phyloP scores from a whole-genome alignment of 2,329 filamentous ascomycete genomes.

The Aaosphaeria arxii region DNA sequence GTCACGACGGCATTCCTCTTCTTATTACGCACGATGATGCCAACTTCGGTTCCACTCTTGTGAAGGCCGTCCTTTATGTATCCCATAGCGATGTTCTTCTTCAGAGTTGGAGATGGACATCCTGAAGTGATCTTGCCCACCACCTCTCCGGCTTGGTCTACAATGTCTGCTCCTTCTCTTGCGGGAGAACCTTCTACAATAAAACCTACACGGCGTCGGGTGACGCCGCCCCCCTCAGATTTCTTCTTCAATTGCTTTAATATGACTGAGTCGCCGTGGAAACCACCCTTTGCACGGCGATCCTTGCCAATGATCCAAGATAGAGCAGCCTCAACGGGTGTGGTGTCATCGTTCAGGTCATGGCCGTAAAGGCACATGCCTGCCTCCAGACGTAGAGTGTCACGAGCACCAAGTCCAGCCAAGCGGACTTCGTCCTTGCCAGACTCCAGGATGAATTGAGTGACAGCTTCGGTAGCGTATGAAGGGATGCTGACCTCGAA shows the following conservation, averaged over 20 bases:
- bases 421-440: conserved; percentile 67
- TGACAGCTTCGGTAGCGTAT: conserved; percentile 61
- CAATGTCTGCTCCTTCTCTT: conserved; percentile 80
- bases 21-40: conserved; percentile 74
- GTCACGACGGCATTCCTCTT: conserved; percentile 70
- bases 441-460: conserved; percentile 65
- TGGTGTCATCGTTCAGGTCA: conserved; percentile 79
- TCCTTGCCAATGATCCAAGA: conserved; percentile 84
- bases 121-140: conserved; percentile 86
- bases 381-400: conserved; percentile 89
- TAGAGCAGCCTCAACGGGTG: conserved; percentile 64
- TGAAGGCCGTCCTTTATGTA: conserved; percentile 80
- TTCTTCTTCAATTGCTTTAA: conserved; percentile 72
- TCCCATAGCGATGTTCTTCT: conserved; percentile 94
- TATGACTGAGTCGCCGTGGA: conserved; percentile 80
- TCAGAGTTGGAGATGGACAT: conserved; percentile 80
- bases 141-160: conserved; percentile 60
- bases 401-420: conserved; percentile 84
- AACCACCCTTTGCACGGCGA: conserved; percentile 67
- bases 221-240: conserved; percentile 69
- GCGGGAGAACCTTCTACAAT: conserved; percentile 83
- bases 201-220: conserved; percentile 74
- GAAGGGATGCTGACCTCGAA: conserved; percentile 90
- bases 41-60: conserved; percentile 79
- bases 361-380: conserved; percentile 99